Evolutionary conservation across 495 filamentous ascomycete genomes (phyloP), one percentile per base, ranked within the genome.

Genomic region (Cercophora newfieldiana): DNA sequence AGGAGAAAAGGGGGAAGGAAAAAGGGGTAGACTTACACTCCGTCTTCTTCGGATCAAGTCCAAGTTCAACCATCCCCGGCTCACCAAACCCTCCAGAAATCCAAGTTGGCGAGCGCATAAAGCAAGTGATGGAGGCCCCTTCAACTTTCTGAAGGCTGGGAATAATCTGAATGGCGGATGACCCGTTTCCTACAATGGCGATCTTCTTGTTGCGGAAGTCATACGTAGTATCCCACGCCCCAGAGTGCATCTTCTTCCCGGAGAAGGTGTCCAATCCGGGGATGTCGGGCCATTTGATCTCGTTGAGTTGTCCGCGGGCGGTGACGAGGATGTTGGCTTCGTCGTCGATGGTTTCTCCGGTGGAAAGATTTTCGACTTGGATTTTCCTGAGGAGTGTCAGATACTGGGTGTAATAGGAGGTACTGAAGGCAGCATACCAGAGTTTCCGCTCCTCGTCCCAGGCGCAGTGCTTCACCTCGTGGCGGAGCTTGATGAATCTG

Each of bases 161-260:
- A 24, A 89, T 80, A 67, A 92, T 90, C 71, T 92, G 90, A n/a
- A 86, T 88, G 10, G 85, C 85, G 19, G 88, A 90, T 21, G 89
- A 88, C 24, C 89, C 88, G 80, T 79, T 82, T 14, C 82, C 81
- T n/a, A 84, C 78, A 7, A 84, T 64, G 2, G 76, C 86, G 37
- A 88, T 79, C 58, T 74, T 78, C 72, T 87, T 88, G 62, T 80
- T 77, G 26, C 63, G 64, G 44, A 85, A 72, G 68, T 81, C 79
- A 21, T 12, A 77, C 69, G 64, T 70, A 22, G 74, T 67, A 33
- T 83, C 82, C 86, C 85, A 87, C 14, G 66, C 59, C 14, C 79
- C 80, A 0, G 82, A 82, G 59, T 89, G 82, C 85, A 88, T 86
- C 16, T 74, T 71, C 72, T 87, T 86, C 0, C 87, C 86, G 37